phyloP scores from a whole-genome alignment of 202 grass and related monocot species.

The Dendrocalamus latiflorus region DNA sequence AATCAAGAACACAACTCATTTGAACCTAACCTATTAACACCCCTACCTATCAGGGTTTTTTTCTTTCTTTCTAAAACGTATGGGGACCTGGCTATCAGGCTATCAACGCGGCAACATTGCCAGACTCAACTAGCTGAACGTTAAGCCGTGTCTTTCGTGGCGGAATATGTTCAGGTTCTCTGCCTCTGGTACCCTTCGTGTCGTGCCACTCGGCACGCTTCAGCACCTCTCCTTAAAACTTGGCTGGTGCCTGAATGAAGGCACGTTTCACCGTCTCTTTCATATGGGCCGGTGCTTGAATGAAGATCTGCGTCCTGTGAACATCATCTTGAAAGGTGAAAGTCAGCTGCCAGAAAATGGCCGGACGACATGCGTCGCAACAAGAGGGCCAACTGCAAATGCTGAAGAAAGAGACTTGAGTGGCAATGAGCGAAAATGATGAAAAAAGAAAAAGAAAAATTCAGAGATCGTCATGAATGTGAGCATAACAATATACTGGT shows the following conservation, averaged over 20 bases:
- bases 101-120: background rate
- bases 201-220: no score
- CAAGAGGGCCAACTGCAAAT: background rate
- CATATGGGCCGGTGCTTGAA: no score
- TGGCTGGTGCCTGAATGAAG: background rate
- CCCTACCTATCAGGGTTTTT: no score
- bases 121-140: background rate
- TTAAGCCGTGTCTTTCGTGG: background rate
- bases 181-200: no score
- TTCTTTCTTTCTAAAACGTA: no score
- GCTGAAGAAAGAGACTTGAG: conserved; percentile 5
- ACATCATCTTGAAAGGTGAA: background rate
- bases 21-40: no score
- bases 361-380: background rate
- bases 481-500: no score
- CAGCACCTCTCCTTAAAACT: no score
- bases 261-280: background rate
- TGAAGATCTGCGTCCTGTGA: no score
- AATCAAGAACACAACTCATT: no score
- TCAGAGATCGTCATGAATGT: background rate
- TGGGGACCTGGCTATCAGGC: background rate
- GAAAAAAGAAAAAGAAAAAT: background rate
- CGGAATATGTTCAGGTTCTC: background rate
- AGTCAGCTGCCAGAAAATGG: background rate
- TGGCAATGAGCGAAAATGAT: background rate